Conservation (phyloP, 202 grass and related monocot genomes). For the Sporobolus alterniflorus region DNA sequence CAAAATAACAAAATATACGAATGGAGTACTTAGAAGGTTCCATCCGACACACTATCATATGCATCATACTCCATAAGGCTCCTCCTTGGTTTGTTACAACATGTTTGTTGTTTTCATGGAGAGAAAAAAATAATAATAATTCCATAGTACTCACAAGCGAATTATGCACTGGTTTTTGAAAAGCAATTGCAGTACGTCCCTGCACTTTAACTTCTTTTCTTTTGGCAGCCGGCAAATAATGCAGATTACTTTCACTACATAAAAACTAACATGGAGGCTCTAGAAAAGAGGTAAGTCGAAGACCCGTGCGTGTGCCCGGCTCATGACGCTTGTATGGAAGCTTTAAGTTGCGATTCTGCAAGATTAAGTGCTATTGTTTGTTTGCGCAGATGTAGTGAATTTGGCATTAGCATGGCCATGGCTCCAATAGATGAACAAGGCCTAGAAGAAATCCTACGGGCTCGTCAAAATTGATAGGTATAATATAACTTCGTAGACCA, state of each 20-base stretch:
- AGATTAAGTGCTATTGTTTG: background rate
- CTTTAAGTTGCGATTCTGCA: background rate
- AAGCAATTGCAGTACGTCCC: too few relatives aligned
- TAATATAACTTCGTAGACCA: too few relatives aligned
- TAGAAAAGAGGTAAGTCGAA: constrained; percentile 27
- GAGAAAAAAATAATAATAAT: background rate
- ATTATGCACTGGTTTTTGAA: too few relatives aligned
- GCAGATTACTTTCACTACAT: constrained; percentile 17
- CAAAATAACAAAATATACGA: too few relatives aligned
- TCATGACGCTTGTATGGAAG: background rate
- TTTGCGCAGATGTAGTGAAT: background rate
- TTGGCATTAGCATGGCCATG: background rate
- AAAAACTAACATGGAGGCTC: constrained; percentile 30
- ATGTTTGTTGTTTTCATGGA: background rate
- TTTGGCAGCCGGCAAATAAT: background rate
- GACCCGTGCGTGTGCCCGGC: background rate
- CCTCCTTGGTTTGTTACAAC: background rate
- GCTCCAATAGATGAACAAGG: constrained; percentile 11
- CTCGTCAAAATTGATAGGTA: background rate
- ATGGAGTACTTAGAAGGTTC: too few relatives aligned
- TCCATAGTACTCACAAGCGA: too few relatives aligned
- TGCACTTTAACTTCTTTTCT: background rate
- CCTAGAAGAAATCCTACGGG: background rate
- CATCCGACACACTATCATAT: too few relatives aligned
- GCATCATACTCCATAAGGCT: too few relatives aligned